Conservation (phyloP, 192 early-diverging fungal species). For the Diversispora epigaea region DNA sequence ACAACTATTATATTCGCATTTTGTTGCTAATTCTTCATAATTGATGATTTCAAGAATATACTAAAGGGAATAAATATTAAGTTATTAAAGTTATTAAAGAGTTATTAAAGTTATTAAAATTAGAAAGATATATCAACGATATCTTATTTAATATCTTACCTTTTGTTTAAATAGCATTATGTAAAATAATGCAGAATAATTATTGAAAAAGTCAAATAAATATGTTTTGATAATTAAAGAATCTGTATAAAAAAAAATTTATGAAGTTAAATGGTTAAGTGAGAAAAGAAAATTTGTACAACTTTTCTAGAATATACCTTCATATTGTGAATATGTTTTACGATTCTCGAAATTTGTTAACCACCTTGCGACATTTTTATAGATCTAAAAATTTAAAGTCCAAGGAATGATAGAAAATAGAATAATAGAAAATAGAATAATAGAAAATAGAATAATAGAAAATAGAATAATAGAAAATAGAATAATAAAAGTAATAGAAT, state of each 20-base stretch:
- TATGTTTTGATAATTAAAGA: constrained; percentile 55
- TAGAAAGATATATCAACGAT: too few species aligned
- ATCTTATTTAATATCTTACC: background rate
- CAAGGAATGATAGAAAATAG: background rate
- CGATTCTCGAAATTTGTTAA: constrained; percentile 54
- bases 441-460: background rate
- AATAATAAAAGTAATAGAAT: constrained; percentile 21
- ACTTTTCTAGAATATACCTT: constrained; percentile 37
- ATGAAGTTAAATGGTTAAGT: background rate
- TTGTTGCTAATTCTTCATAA: too few species aligned
- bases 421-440: background rate
- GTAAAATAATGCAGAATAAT: constrained; percentile 60
- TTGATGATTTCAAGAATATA: constrained; percentile 12
- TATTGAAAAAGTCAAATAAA: constrained; percentile 62
- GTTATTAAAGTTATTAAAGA: background rate
- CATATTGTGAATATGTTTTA: constrained; percentile 42
- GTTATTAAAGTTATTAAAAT: background rate
- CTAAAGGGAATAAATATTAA: background rate
- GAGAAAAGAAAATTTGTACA: background rate
- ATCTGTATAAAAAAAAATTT: constrained; percentile 32
- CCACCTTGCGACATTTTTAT: constrained; percentile 29
- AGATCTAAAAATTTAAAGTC: background rate
- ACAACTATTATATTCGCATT: constrained; percentile 34
- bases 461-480: background rate
- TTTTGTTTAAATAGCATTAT: constrained; percentile 51